A percentile compares a stretch with the other conserved stretches of the same genome.
Evolutionary conservation across 2,329 filamentous ascomycete species (phyloP).

Genomic region (Cordyceps militaris): DNA sequence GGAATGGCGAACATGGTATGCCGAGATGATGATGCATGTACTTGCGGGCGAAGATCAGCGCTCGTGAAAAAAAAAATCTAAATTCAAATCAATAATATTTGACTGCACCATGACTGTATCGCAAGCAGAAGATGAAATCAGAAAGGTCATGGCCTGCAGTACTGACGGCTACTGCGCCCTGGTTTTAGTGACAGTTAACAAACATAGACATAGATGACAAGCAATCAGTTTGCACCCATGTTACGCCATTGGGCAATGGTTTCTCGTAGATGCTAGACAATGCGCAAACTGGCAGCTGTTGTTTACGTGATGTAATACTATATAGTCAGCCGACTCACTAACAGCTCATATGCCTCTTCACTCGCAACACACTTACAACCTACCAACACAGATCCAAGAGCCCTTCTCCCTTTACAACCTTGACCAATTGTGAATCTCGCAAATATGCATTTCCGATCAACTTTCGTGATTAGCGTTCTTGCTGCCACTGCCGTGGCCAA

Average conservation of each 20-base stretch:
- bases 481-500: constrained; percentile 1
- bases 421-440: background rate
- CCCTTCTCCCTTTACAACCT: background rate
- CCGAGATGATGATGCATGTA: background rate
- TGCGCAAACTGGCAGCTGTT: background rate
- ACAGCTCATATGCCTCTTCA: background rate
- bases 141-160: background rate
- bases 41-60: background rate
- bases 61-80: too few relatives aligned
- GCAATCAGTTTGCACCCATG: background rate
- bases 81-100: background rate
- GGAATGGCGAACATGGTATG: background rate
- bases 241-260: background rate
- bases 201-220: background rate
- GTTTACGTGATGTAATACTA: background rate
- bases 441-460: constrained; percentile 2
- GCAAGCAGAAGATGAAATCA: background rate
- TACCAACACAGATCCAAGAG: background rate
- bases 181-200: background rate
- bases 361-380: background rate
- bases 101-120: background rate
- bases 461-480: background rate
- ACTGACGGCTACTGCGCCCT: background rate
- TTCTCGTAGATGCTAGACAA: background rate
- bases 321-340: background rate